Percentiles rank a stretch among this genome's conserved stretches.
Conservation (phyloP, 768 basidiomycete genomes). For the Pleurotus tuoliensis region DNA sequence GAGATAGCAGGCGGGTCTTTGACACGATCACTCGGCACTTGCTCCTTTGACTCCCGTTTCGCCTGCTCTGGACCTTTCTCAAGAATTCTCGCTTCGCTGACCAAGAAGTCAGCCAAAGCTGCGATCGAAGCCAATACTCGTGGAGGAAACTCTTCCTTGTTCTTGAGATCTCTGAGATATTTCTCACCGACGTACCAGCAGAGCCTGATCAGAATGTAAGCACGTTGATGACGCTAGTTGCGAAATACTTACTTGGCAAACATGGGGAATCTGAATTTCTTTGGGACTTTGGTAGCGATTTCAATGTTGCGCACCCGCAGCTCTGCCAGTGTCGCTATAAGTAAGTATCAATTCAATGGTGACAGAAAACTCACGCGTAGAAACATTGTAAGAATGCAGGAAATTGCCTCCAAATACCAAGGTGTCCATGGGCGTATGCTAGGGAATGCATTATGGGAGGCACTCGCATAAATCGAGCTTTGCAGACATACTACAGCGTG, state of each 20-base stretch:
- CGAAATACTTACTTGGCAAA: conserved; percentile 57
- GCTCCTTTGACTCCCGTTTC: conserved; percentile 76
- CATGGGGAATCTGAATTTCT: conserved; percentile 84
- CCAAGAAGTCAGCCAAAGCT: conserved; percentile 72
- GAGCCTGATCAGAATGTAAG: conserved; percentile 43
- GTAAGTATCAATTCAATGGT: background rate
- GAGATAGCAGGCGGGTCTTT: conserved; percentile 81
- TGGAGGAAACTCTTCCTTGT: conserved; percentile 27
- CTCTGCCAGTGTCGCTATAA: conserved; percentile 44
- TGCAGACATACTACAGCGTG: conserved; percentile 80
- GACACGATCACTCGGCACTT: conserved; percentile 75
- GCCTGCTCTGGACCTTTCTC: conserved; percentile 68
- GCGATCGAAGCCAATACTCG: conserved; percentile 72
- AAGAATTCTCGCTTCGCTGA: conserved; percentile 68
- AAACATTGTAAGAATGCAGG: conserved; percentile 86
- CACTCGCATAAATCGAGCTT: background rate
- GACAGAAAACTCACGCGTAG: conserved; percentile 59
- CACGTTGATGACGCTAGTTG: background rate
- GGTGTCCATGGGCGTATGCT: conserved; percentile 91
- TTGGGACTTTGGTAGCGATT: conserved; percentile 87
- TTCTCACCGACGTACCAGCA: conserved; percentile 91
- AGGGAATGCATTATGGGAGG: conserved; percentile 4
- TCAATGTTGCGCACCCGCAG: conserved; percentile 89
- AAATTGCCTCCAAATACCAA: conserved; percentile 98
- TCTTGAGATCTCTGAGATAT: conserved; percentile 68